Evolutionary conservation across 441 rosid species (phyloP).

Genomic region (Pelargonium australe): DNA sequence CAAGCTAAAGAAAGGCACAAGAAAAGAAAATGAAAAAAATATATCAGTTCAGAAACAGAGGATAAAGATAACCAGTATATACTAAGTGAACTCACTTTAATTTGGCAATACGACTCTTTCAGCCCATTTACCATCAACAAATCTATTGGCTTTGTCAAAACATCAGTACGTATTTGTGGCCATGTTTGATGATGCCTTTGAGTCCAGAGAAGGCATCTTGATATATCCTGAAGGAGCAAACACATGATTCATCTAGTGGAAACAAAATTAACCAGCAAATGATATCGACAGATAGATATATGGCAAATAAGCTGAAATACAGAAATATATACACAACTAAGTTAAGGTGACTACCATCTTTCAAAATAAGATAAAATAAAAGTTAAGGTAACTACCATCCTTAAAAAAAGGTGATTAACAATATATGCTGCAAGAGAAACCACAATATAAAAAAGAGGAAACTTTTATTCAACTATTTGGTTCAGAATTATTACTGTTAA

Average conservation of each 20-base stretch:
- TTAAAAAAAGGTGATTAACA: background rate
- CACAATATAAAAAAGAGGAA: too few relatives aligned
- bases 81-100: constrained; percentile 46
- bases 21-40: background rate
- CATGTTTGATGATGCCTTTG: constrained; percentile 94
- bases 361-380: background rate
- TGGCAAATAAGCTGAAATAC: background rate
- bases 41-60: background rate
- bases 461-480: background rate
- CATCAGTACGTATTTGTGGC: constrained; percentile 80
- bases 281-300: background rate
- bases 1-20: background rate
- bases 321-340: background rate
- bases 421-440: background rate
- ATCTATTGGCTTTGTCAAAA: constrained; percentile 75
- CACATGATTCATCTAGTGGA: constrained; percentile 9
- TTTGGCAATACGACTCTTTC: constrained; percentile 76
- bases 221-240: constrained; percentile 61
- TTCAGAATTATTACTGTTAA: background rate
- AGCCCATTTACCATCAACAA: constrained; percentile 72
- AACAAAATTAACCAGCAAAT: background rate
- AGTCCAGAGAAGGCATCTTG: constrained; percentile 96
- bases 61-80: background rate
- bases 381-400: background rate
- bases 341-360: background rate